phyloP scores from a whole-genome alignment of 2,329 filamentous ascomycete genomes.

The Fusarium circinatum region DNA sequence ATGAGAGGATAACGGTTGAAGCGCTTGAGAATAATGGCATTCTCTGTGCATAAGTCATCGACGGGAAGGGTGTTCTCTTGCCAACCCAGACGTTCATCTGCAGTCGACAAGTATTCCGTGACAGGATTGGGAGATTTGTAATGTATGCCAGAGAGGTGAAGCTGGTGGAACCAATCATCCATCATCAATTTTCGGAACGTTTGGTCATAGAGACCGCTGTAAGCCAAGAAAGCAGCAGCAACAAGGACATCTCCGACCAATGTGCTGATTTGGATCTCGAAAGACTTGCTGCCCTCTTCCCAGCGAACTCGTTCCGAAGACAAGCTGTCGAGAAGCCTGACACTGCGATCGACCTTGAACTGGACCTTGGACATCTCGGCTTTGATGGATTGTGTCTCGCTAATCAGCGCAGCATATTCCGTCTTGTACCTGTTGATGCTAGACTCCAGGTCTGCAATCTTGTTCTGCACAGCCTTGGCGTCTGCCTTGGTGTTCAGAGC shows the following conservation, averaged over 20 bases:
- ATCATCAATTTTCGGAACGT: conserved; percentile 98
- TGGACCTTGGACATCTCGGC: conserved; percentile 95
- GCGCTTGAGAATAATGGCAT: conserved; percentile 94
- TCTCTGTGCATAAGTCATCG: conserved; percentile 97
- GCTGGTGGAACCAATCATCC: conserved; percentile 96
- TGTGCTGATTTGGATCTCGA: conserved; percentile 97
- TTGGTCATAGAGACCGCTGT: conserved; percentile 96
- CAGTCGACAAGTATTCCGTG: conserved; percentile 95
- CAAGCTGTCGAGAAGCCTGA: conserved; percentile 91
- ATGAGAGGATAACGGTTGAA: conserved; percentile 99
- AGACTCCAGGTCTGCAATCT: conserved; percentile 82
- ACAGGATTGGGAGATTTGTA: conserved; percentile 95
- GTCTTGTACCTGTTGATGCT: conserved; percentile 96
- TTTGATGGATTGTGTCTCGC: conserved; percentile 97
- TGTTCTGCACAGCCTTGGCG: conserved; percentile 89
- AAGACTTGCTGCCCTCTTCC: conserved; percentile 98
- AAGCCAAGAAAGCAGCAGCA: conserved; percentile 96
- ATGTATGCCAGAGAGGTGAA: conserved; percentile 89
- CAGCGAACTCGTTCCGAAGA: conserved; percentile 93
- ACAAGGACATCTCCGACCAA: conserved; percentile 95
- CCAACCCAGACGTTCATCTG: conserved; percentile 94
- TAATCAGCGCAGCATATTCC: conserved; percentile 95
- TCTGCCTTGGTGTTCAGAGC: conserved; percentile 93
- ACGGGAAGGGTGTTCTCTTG: conserved; percentile 93
- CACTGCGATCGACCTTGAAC: conserved; percentile 97